Percentiles rank a stretch among this genome's conserved stretches.
phyloP scores from a whole-genome alignment of 352 stramenopile genomes.

The Globisporangium middletonii region DNA sequence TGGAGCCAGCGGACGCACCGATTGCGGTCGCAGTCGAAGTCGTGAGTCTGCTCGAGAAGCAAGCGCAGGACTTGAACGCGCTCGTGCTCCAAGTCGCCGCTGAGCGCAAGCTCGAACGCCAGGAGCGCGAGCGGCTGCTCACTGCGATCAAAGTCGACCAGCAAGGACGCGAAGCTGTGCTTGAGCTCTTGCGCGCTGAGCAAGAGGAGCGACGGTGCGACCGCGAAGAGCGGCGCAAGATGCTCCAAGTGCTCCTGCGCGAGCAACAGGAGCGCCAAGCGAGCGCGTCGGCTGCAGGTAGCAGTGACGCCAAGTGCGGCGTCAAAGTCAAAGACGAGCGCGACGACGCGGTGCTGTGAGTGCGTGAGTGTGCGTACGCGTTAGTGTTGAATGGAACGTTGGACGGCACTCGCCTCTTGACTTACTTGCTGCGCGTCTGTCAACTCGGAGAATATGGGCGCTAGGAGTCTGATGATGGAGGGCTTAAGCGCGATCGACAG shows the following conservation, averaged over 20 bases:
- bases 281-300: background rate
- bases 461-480: too few relatives aligned
- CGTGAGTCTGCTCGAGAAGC: background rate
- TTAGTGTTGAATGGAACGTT: too few relatives aligned
- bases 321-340: background rate
- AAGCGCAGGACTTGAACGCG: slow-evolving; percentile 1
- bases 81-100: slow-evolving; percentile 2
- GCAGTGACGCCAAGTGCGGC: background rate
- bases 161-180: slow-evolving; percentile 5
- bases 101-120: slow-evolving; percentile 2
- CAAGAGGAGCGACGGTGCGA: slow-evolving; percentile 8
- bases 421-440: too few relatives aligned
- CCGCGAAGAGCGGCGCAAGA: slow-evolving; percentile 9
- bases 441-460: too few relatives aligned
- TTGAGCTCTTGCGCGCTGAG: slow-evolving; percentile 7
- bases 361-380: too few relatives aligned
- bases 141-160: slow-evolving; percentile 8
- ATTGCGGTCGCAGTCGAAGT: background rate
- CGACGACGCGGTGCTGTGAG: background rate
- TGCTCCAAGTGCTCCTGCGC: slow-evolving; percentile 8
- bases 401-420: too few relatives aligned
- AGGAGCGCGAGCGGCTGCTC: slow-evolving; percentile 4
- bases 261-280: slow-evolving; percentile 8
- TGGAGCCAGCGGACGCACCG: background rate
- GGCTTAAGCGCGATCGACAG: too few relatives aligned